Base-by-base conservation (phyloP, 2,329 filamentous ascomycete genomes). In the Rhexocercosporidium sp. region DNA sequence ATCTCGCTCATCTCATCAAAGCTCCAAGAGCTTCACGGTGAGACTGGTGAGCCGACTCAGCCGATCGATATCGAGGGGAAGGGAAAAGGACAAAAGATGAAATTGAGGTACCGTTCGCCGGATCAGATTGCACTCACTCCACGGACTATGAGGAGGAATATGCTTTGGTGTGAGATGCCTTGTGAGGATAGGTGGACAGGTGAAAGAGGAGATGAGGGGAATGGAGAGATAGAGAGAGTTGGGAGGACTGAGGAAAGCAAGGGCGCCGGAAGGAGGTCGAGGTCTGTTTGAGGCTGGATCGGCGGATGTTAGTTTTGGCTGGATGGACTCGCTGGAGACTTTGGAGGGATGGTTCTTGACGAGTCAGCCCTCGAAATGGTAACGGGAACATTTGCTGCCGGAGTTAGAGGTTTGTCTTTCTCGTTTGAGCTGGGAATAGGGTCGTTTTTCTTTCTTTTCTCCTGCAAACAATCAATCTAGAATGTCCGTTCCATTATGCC, bases 71-170 rank as follows among this genome's bases (percentile, higher is more conserved):
- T 64, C 12, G 37, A 25, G 14, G 12, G 25, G 1, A 47, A 56
- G 6, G 54, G 12, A 11, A 41, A 41, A n/a, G 37, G 2, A 2
- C 37, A 56, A 22, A 25, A 16, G 16, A 3, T 20, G 8, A 44
- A 25, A 7, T 16, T 31, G 39, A 34, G 37, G 16, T 56, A 57
- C 47, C 16, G 37, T 5, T 57, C 62, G 1, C 25, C 39, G 9
- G 62, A 64, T 25, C 22, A 57, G 14, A 14, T 56, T 14, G 51
- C 39, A 41, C 51, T 57, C 12, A 47, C 18, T 20, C 62, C 51
- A n/a, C 22, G 39, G 27, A 22, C 27, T 18, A n/a, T 29, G 18
- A 57, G 62, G 51, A 57, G 37, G 62, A 57, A 64, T 16, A 22
- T 64, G 62, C 18, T 62, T 11, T 29, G 25, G 20, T 51, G 3